These are phyloP conservation scores for Cladosporium oxysporum DNA, from an alignment of 2,329 filamentous ascomycete genomes.

Conservation along the genomic window DNA sequence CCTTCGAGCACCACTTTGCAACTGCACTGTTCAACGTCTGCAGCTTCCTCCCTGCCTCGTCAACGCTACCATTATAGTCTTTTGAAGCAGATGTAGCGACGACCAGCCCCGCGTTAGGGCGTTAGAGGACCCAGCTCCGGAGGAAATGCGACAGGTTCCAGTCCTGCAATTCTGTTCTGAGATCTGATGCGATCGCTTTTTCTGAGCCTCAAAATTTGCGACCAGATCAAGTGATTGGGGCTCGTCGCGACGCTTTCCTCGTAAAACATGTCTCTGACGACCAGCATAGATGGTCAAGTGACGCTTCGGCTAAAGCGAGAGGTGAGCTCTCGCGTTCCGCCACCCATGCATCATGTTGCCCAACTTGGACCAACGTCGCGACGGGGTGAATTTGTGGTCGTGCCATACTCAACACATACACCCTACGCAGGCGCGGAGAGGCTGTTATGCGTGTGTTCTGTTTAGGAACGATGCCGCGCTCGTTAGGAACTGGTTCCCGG, in stretches of 20 bases:
- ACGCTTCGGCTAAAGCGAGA: not conserved
- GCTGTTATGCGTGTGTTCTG: not conserved
- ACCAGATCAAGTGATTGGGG: not conserved
- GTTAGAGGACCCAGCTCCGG: not conserved
- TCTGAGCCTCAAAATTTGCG: not conserved
- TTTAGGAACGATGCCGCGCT: not conserved
- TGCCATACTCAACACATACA: not conserved
- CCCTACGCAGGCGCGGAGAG: no score
- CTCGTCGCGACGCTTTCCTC: not conserved
- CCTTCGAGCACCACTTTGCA: not conserved
- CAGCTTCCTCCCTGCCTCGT: not conserved
- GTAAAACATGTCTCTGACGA: not conserved
- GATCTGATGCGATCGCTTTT: not conserved
- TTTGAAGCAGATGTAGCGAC: not conserved
- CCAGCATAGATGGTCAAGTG: not conserved
- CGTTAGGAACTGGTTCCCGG: not conserved
- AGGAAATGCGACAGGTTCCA: not conserved
- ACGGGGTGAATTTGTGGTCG: not conserved
- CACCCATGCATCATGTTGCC: not conserved
- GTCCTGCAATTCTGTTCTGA: not conserved
- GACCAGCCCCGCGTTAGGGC: not conserved
- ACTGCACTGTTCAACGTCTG: not conserved
- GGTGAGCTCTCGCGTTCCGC: not conserved
- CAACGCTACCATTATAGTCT: not conserved
- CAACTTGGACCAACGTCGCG: not conserved